These are phyloP conservation scores for Eucalyptus tenuipes DNA, from an alignment of 345 rosid genomes.

Conservation along the genomic window DNA sequence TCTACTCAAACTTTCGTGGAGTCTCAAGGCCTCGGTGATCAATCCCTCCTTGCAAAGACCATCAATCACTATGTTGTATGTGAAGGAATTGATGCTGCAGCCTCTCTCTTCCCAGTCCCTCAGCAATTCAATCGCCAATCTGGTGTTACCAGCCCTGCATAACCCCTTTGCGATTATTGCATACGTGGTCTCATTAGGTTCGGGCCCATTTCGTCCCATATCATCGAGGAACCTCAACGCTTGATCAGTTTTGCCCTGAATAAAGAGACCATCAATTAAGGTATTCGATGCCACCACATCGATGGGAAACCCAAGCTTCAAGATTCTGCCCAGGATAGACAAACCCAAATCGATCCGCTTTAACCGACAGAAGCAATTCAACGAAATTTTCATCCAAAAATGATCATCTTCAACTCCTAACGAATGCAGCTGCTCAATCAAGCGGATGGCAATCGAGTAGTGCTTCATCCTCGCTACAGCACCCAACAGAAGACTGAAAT, in stretches of 20 bases:
- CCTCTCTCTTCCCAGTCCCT: not conserved
- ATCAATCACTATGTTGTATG: not conserved
- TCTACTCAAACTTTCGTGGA: accelerated
- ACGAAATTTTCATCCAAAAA: accelerated
- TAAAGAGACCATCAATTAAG: not conserved
- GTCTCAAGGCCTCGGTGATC: not conserved
- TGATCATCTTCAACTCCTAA: not conserved
- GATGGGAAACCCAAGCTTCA: not conserved
- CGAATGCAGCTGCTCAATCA: not conserved
- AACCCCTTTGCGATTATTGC: not conserved
- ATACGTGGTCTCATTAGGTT: not conserved
- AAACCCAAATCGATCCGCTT: not conserved
- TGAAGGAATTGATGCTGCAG: not conserved
- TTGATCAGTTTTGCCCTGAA: not conserved
- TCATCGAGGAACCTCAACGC: not conserved
- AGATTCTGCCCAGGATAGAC: not conserved
- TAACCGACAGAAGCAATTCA: not conserved
- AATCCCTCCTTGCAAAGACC: not conserved
- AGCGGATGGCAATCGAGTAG: not conserved
- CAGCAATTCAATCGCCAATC: not conserved
- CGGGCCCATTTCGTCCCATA: not conserved
- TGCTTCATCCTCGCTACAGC: not conserved
- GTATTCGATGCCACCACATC: not conserved
- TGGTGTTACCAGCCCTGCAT: not conserved
- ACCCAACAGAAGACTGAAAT: not conserved